Conservation (phyloP, 495 filamentous ascomycete genomes). For the Neurospora terricola region DNA sequence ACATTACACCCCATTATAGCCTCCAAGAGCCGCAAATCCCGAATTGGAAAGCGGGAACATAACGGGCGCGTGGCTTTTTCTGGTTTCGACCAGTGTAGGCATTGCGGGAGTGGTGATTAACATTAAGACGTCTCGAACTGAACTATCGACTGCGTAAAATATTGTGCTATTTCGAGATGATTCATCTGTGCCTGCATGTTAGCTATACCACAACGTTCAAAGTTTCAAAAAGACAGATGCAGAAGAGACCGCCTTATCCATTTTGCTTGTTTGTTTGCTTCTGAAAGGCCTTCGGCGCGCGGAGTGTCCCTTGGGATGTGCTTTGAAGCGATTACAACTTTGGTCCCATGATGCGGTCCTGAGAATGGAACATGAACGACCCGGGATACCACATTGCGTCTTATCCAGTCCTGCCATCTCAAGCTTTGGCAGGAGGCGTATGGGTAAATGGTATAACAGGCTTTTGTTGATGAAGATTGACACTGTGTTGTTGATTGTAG, state of each 20-base stretch:
- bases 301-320: background rate
- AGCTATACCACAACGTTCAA: background rate
- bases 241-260: background rate
- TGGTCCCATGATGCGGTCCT: background rate
- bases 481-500: background rate
- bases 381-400: background rate
- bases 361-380: background rate
- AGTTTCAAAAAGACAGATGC: background rate
- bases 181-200: background rate
- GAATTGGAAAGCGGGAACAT: background rate
- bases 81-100: background rate
- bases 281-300: background rate
- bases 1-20: background rate
- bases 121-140: background rate
- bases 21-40: background rate
- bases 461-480: background rate
- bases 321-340: background rate
- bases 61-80: background rate
- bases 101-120: background rate
- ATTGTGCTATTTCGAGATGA: background rate
- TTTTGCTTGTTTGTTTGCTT: background rate
- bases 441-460: background rate
- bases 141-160: background rate
- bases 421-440: background rate
- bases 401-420: background rate